Evolutionary conservation across 257 asterid species (phyloP).

Genomic region (Primulina eburnea): DNA sequence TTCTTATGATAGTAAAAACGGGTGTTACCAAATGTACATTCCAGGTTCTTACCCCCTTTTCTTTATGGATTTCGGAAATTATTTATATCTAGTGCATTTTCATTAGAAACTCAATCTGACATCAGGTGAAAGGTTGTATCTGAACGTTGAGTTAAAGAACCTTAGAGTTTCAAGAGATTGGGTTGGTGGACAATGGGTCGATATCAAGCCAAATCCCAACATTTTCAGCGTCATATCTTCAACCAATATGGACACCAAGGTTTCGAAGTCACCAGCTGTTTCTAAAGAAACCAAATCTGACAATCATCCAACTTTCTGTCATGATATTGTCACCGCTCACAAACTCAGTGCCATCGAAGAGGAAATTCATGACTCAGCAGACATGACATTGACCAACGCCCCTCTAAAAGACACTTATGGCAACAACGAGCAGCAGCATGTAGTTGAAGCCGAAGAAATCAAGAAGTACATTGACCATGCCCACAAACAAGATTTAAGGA

Average conservation of each 20-base stretch:
- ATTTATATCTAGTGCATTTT: background rate
- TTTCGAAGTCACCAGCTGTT: constrained; percentile 41
- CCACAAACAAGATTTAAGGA: constrained; percentile 27
- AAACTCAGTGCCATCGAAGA: constrained; percentile 49
- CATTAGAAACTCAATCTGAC: background rate
- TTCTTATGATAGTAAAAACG: constrained; percentile 34
- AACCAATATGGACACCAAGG: constrained; percentile 49
- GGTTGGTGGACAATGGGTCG: constrained; percentile 81
- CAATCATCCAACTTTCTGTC: constrained; percentile 38
- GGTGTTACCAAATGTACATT: constrained; percentile 59
- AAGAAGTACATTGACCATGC: constrained; percentile 22
- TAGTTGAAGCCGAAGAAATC: constrained; percentile 31
- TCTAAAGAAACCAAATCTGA: constrained; percentile 47
- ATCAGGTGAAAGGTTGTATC: constrained; percentile 75
- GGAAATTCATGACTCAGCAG: constrained; percentile 38
- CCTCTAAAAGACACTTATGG: constrained; percentile 42
- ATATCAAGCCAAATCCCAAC: constrained; percentile 59
- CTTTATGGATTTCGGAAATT: background rate
- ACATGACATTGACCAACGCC: constrained; percentile 44
- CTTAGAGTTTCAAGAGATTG: constrained; percentile 83
- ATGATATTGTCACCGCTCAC: constrained; percentile 29
- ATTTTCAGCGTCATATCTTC: constrained; percentile 52
- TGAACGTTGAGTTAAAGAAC: constrained; percentile 45
- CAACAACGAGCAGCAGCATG: constrained; percentile 37
- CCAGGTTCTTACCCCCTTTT: constrained; percentile 50